A percentile compares a stretch with the other conserved stretches of the same genome.
Conservation (phyloP, 192 early-diverging fungal species). For the Backusella liffmaniae region DNA sequence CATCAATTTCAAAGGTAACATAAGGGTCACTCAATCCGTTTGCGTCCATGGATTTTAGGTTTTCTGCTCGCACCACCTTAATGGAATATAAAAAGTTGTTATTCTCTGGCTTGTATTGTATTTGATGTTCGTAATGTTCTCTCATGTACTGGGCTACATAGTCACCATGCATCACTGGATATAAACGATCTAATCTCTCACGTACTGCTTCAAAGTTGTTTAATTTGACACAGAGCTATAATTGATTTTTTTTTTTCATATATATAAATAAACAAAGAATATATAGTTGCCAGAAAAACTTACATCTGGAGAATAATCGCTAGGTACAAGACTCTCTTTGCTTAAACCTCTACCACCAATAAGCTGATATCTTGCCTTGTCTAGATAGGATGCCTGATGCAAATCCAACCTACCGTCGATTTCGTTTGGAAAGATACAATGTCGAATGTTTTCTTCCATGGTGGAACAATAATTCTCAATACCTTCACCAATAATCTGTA, state of each 20-base stretch:
- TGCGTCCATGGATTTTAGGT: constrained; percentile 58
- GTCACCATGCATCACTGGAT: constrained; percentile 57
- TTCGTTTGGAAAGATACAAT: constrained; percentile 36
- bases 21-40: constrained; percentile 63
- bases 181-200: constrained; percentile 49
- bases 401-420: neutral
- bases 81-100: constrained; percentile 61
- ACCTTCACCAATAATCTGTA: constrained; percentile 49
- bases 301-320: constrained; percentile 54
- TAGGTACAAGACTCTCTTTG: constrained; percentile 30
- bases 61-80: constrained; percentile 65
- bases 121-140: constrained; percentile 25
- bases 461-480: constrained; percentile 60
- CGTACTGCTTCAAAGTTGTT: constrained; percentile 59
- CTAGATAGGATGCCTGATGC: constrained; percentile 9
- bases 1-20: constrained; percentile 56
- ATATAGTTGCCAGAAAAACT: neutral
- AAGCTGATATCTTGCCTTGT: constrained; percentile 24
- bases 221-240: constrained; percentile 55
- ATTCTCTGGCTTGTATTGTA: constrained; percentile 29
- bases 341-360: constrained; percentile 13
- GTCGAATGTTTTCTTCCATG: constrained; percentile 46
- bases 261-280: neutral
- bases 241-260: neutral
- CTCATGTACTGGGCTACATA: constrained; percentile 44